Conservation (phyloP, 1,284 basidiomycete genomes). For the Marasmius tenuissimus region DNA sequence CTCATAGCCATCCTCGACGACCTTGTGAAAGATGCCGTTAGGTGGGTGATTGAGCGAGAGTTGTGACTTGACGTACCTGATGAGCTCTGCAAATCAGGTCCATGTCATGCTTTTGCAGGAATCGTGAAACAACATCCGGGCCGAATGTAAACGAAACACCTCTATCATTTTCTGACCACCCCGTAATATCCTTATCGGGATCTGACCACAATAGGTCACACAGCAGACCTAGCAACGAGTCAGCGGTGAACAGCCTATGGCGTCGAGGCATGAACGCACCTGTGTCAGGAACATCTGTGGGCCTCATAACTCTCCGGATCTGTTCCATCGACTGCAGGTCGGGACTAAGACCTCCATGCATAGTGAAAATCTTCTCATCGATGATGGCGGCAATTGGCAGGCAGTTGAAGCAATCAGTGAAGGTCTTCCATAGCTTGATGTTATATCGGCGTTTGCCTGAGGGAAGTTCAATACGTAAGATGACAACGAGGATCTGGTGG, state of each 20-base stretch:
- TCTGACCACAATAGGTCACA: slow-evolving; percentile 99
- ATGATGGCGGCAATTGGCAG: slow-evolving; percentile 95
- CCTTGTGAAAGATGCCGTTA: slow-evolving; percentile 42
- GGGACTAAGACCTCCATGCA: slow-evolving; percentile 92
- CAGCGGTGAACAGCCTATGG: background rate
- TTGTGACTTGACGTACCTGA: slow-evolving; percentile 63
- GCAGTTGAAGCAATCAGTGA: slow-evolving; percentile 97
- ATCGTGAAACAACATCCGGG: slow-evolving; percentile 95
- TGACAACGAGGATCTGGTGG: slow-evolving; percentile 1
- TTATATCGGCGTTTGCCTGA: slow-evolving; percentile 95
- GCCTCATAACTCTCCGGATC: slow-evolving; percentile 98
- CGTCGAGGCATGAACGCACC: slow-evolving; percentile 49
- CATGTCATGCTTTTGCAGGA: slow-evolving; percentile 99
- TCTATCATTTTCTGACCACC: slow-evolving; percentile 99
- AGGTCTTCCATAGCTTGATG: slow-evolving; percentile 98
- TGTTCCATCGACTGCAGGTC: slow-evolving; percentile 99
- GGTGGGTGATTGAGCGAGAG: slow-evolving; percentile 4
- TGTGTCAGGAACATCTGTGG: slow-evolving; percentile 98
- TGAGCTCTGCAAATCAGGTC: slow-evolving; percentile 98
- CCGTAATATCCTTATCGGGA: slow-evolving; percentile 99
- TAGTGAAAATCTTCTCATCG: slow-evolving; percentile 96
- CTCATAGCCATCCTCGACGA: slow-evolving; percentile 99
- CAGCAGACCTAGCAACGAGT: slow-evolving; percentile 66
- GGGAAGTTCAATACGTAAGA: slow-evolving; percentile 5
- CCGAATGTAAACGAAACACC: slow-evolving; percentile 99